Evolutionary conservation across 176 grass and related monocot genomes (phyloP).

Genomic region (Juncus effusus): DNA sequence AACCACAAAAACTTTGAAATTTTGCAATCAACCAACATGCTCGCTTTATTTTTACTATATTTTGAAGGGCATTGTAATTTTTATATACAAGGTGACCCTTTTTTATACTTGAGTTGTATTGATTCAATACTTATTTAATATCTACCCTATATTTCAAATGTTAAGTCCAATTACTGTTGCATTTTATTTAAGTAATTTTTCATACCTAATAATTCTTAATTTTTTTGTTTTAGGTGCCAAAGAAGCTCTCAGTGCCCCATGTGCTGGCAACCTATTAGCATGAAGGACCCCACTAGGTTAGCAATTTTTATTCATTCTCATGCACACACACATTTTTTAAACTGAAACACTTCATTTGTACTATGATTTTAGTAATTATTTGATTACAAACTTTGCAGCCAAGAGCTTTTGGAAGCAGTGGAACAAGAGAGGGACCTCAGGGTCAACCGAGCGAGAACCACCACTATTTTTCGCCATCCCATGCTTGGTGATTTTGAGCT

Average conservation of each 20-base stretch:
- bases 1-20: too few relatives aligned
- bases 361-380: background rate
- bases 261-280: conserved; percentile 90
- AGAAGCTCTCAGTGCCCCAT: conserved; percentile 97
- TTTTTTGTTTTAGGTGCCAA: conserved; percentile 62
- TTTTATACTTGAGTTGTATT: too few relatives aligned
- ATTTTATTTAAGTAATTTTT: background rate
- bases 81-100: too few relatives aligned
- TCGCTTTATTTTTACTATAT: too few relatives aligned
- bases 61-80: too few relatives aligned
- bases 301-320: background rate
- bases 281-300: conserved; percentile 84
- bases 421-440: conserved; percentile 62
- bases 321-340: background rate
- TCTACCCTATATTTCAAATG: conserved; percentile 13
- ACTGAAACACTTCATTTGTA: too few relatives aligned
- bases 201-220: background rate
- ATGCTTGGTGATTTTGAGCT: conserved; percentile 84
- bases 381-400: conserved; percentile 34
- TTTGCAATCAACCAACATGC: too few relatives aligned
- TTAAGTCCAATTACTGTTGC: background rate
- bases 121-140: background rate
- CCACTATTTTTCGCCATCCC: conserved; percentile 71
- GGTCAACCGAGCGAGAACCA: conserved; percentile 36
- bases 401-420: conserved; percentile 89